Evolutionary conservation across 1,139 yeast genomes (phyloP), one percentile per base, ranked within the genome.

Genomic region (Saccharomyces hybrid): DNA sequence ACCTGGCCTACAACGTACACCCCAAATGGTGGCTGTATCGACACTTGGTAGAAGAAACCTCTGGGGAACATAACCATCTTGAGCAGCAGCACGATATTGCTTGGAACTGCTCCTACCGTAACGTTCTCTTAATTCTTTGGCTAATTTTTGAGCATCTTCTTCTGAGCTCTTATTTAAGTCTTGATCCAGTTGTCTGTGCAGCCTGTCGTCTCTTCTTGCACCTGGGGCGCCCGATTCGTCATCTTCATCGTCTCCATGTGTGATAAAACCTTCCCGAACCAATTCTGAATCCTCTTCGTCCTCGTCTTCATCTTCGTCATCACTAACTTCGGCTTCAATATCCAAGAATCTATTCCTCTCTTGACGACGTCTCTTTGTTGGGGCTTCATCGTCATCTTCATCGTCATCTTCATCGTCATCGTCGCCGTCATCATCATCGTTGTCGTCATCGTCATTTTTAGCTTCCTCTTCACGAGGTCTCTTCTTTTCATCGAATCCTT

Each of bases 301-400:
- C 51, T 89, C 86, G 46, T 85, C 91, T 47, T 93, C 99, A 61
- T 93, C 99, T 57, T 93, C 99, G 63, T 93, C 99, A 58, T 93
- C 98, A 70, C 95, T 97, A 56, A 93, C 99, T 70, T 93, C 99
- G 57, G 99, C 99, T 77, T 93, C 99, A 55, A 93, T 95, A 86
- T 93, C 99, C 73, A 93, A 80, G 72, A 93, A 93, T 76, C 88
- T 93, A 71, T 93, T 93, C 64, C 90, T 83, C 52, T 84, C 81
- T 70, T 85, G 82, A 65, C 86, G 78, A 70, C 83, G 79, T 73
- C 85, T 78, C 71, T 82, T 81, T 7, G 72, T 80, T 1, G 75
- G 84, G 4, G 79, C 88, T 14, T 75, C 89, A 38, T 78, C 95
- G 2, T 78, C 93, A 4, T 78, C 88, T 0, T 79, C 88, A 0